Conservation (phyloP, 139 green algal genomes). For the Micractinium conductrix region DNA sequence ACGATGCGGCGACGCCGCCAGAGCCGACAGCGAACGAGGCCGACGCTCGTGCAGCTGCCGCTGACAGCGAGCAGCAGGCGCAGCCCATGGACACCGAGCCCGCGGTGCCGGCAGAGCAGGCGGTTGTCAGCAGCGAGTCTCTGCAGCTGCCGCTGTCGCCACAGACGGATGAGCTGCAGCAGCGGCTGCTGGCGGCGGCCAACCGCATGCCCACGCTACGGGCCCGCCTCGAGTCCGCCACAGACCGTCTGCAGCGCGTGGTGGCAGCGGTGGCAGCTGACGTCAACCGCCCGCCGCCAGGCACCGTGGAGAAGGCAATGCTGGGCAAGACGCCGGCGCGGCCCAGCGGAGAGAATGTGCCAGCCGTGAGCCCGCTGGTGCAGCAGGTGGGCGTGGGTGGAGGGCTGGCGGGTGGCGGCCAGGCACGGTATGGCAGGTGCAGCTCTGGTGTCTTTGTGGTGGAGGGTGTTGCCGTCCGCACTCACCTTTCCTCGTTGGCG, state of each 20-base stretch:
- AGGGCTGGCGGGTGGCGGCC: not conserved
- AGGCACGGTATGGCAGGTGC: not conserved
- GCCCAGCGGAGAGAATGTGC: not conserved
- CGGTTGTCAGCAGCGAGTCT: not conserved
- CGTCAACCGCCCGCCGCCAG: slow-evolving; percentile 32
- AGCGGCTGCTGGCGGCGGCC: slow-evolving; percentile 31
- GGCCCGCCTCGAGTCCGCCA: slow-evolving; percentile 38
- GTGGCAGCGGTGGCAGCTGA: slow-evolving; percentile 2
- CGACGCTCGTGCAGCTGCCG: not conserved
- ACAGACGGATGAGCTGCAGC: slow-evolving; percentile 35
- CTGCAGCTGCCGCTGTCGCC: slow-evolving; percentile 10
- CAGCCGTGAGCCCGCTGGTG: slow-evolving; percentile 21
- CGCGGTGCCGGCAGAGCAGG: slow-evolving; percentile 1
- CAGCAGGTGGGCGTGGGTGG: not conserved
- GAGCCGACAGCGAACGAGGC: too few relatives aligned
- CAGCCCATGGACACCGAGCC: not conserved
- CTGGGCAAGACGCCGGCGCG: slow-evolving; percentile 39
- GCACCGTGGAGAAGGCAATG: slow-evolving; percentile 41
- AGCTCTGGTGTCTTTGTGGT: not conserved
- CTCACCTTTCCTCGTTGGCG: not conserved
- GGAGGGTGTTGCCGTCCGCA: too few relatives aligned
- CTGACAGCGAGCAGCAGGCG: slow-evolving; percentile 4
- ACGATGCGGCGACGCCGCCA: too few relatives aligned
- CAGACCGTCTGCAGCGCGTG: slow-evolving; percentile 31
- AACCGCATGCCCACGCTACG: slow-evolving; percentile 35